A percentile compares a stretch with the other conserved stretches of the same genome.
These are phyloP conservation scores for Annulohypoxylon maeteangense DNA, from an alignment of 495 filamentous ascomycete species.

Conservation along the genomic window DNA sequence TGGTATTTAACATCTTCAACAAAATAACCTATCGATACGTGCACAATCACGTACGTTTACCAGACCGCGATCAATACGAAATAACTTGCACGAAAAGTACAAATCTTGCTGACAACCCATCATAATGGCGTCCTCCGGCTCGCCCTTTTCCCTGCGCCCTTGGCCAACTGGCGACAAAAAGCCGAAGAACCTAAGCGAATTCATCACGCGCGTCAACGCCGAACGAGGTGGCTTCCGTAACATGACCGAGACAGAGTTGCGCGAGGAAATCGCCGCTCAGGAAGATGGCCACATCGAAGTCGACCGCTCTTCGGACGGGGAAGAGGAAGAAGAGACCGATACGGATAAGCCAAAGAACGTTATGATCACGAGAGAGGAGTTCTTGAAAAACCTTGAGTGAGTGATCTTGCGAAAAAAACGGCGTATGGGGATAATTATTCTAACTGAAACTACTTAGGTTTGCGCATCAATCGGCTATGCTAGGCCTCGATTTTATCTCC, in stretches of 20 bases:
- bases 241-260: slow-evolving; percentile 70
- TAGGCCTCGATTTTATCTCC: slow-evolving; percentile 84
- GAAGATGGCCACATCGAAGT: slow-evolving; percentile 47
- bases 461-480: slow-evolving; percentile 73
- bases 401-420: slow-evolving; percentile 23
- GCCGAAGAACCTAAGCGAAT: slow-evolving; percentile 71
- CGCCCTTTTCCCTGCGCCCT: slow-evolving; percentile 73
- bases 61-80: background rate
- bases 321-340: slow-evolving; percentile 47
- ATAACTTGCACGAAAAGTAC: background rate
- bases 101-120: background rate
- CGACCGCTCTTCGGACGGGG: slow-evolving; percentile 43
- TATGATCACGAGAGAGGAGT: slow-evolving; percentile 60
- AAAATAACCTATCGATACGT: background rate
- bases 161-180: slow-evolving; percentile 64
- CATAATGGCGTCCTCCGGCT: slow-evolving; percentile 47
- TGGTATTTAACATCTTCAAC: slow-evolving; percentile 2
- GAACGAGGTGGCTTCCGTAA: slow-evolving; percentile 79
- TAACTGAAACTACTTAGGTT: slow-evolving; percentile 30
- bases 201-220: slow-evolving; percentile 78
- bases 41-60: background rate
- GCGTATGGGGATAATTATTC: slow-evolving; percentile 13
- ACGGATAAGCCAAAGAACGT: slow-evolving; percentile 53
- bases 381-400: slow-evolving; percentile 63
- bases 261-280: slow-evolving; percentile 66